A percentile compares a stretch with the other conserved stretches of the same genome.
Conservation (phyloP, 108 stramenopile species). For the Ochromonas danica region DNA sequence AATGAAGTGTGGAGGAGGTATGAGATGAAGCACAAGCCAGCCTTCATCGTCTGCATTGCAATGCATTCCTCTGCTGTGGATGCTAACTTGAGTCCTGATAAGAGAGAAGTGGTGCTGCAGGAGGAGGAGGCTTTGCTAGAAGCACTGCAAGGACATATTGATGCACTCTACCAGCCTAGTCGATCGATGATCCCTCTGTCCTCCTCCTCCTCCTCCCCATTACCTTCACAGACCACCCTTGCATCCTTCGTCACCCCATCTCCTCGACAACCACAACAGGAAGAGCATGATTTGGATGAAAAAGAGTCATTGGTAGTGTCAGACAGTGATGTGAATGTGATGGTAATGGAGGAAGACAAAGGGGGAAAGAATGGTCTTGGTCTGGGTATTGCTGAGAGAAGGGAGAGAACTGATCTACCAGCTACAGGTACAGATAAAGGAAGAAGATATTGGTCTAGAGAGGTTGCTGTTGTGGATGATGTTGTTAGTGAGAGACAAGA, state of each 20-base stretch:
- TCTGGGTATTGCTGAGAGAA: no score
- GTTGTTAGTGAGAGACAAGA: background rate
- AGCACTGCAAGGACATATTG: background rate
- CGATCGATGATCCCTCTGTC: background rate
- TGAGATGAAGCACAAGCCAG: conserved; percentile 79
- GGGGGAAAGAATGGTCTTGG: no score
- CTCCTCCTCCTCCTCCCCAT: conserved; percentile 4
- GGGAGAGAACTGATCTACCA: no score
- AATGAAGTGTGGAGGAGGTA: conserved; percentile 76
- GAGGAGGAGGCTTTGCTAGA: conserved; percentile 42
- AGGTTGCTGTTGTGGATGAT: no score
- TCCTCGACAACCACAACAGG: no score
- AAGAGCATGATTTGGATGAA: no score
- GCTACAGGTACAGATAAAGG: no score
- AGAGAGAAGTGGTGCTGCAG: conserved; percentile 78
- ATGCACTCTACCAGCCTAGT: background rate
- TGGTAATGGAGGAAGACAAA: no score
- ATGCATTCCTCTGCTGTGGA: conserved; percentile 67
- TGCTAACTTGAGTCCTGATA: conserved; percentile 93
- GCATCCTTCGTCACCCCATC: no score
- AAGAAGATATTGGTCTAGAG: no score
- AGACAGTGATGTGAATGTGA: no score
- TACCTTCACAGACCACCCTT: background rate
- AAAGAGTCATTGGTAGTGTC: no score
- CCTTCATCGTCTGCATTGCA: conserved; percentile 72